Base-by-base conservation (phyloP, 805 yeast species). In the Metschnikowia colocasiae region DNA sequence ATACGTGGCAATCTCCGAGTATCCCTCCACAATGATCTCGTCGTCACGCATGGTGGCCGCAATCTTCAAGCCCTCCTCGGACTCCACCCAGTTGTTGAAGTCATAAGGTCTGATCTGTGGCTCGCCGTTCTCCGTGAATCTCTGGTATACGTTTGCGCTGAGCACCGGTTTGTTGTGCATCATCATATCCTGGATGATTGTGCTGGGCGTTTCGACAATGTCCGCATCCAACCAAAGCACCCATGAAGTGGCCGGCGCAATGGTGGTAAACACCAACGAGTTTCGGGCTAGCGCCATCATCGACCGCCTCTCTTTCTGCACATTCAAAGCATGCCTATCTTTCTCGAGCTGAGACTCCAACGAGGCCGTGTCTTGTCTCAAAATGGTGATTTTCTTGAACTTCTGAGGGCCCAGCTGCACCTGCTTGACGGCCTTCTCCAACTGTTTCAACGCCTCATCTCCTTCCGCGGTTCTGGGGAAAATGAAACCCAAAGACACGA, bases 221-320 rank as follows among this genome's bases (percentile, higher is more conserved):
- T 94, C 99, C 2, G 96, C 84, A 67, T 94, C 99, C 56, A 94
- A 73, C 99, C 99, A 94, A 43, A 94, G 71, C 16, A 92, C 86
- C 99, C 99, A 94, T 19, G 95, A 81, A 2, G 95, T 90, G 56
- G 85, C 80, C 18, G 97, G 95, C 3, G 90, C 86, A 40, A 94
- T 71, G 1, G 97, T 82, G 8, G 97, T 86, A 69, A 90, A 89
- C 41, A 94, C 74, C 48, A 94, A 72, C 33, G 96, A 90, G 72
- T 94, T 94, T 63, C 99, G 78, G 3, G 98, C 97, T 54, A 89
- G 72, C 2, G 97, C 95, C 98, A 94, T 92, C 60, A 83, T 82
- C 4, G 86, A 66, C 56, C 99, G 81, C 64, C 99, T 80, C 59
- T 87, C 85, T 66, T 90, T 91, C 67, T 94, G 99, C 23, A 83